Evolutionary conservation across 495 filamentous ascomycete species (phyloP).

Genomic region (Xylaria grammica): DNA sequence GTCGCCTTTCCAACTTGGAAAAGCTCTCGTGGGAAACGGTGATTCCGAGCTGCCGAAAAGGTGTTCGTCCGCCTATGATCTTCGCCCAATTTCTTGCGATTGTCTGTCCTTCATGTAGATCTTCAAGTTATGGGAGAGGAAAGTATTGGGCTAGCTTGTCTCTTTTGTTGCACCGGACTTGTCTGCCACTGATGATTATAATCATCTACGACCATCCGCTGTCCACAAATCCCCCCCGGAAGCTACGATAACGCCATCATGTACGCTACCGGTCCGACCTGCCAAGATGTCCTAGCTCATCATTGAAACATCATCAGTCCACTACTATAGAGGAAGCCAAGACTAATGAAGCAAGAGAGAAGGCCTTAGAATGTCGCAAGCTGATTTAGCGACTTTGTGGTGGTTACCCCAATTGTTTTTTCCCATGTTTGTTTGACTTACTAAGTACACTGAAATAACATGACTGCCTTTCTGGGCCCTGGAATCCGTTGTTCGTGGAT

Average conservation of each 20-base stretch:
- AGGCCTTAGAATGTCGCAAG: neutral
- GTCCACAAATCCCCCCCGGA: neutral
- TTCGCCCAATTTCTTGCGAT: neutral
- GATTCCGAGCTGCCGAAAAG: conserved; percentile 11
- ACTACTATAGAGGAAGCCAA: conserved; percentile 4
- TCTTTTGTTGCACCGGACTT: neutral
- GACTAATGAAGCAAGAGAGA: neutral
- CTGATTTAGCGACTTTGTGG: neutral
- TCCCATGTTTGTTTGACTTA: no score
- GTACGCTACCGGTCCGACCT: neutral
- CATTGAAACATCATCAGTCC: conserved; percentile 2
- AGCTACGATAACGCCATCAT: neutral
- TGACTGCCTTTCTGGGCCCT: conserved; percentile 10
- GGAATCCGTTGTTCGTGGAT: neutral
- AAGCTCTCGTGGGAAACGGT: neutral
- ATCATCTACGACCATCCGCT: neutral
- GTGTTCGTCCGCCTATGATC: conserved; percentile 1
- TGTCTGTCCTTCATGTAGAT: conserved; percentile 6
- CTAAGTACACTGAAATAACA: no score
- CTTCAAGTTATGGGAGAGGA: neutral
- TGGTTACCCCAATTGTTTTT: no score
- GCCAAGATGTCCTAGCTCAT: conserved; percentile 4
- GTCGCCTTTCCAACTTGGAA: neutral
- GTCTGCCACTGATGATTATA: neutral
- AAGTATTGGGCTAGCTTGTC: neutral